Evolutionary conservation across 2,329 filamentous ascomycete species (phyloP), one percentile per base, ranked within the genome.

Genomic region (Talaromyces atroroseus): DNA sequence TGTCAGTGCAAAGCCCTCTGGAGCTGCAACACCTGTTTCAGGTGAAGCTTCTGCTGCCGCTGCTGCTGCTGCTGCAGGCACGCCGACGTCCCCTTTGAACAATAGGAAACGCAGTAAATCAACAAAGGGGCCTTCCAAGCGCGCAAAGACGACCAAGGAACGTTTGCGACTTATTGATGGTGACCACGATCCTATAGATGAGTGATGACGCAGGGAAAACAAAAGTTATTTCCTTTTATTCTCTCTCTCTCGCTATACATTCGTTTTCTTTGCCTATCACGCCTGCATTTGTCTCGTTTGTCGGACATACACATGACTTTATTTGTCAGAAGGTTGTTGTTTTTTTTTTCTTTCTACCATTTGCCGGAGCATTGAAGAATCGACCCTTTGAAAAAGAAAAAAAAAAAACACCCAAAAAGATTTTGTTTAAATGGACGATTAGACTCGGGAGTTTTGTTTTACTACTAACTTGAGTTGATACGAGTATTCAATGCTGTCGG

Each of bases 11-110:
- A 94, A 95, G 68, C 84, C 85, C 23, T 95, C 89, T 2, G 94
- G 92, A 36, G 86, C 91, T 0, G 90, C 89, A 3, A 96, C 94
- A 1, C 92, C 91, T 0, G 81, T 88, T 11, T 83, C 84, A 50
- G 76, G 71, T 42, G 80, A 82, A 16, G 69, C 71, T 20, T 69
- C 81, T 34, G 68, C 72, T 63, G 32, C 32, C 5, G 26, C 26
- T n/a, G 69, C 71, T 20, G 69, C 81, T 34, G 68, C 72, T 63
- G 32, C 32, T 36, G 32, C 32, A 10, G 32, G 32, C 32, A 36
- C 32, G 14, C 62, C 67, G n/a, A 63, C 67, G 20, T 67, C 63
- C 8, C 63, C 67, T 1, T 18, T 49, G 21, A 29, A 32, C 23
- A 60, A 56, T 69, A 83, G 74, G 84, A 88, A 77, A 74, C 76